A percentile compares a stretch with the other conserved stretches of the same genome.
phyloP scores from a whole-genome alignment of 2,329 filamentous ascomycete species.

The Didymosphaeria variabile region DNA sequence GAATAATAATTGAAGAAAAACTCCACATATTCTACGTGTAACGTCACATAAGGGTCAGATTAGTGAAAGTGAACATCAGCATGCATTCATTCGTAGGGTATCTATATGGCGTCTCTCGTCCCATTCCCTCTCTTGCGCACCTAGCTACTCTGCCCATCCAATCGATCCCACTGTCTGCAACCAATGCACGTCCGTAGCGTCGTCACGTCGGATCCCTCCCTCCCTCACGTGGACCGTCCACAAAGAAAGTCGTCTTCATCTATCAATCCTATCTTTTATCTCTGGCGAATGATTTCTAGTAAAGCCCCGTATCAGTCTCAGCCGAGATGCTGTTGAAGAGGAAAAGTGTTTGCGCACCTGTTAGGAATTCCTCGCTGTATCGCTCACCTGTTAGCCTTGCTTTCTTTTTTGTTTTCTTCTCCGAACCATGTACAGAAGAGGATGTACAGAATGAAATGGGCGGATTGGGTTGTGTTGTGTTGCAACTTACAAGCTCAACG shows the following conservation, averaged over 20 bases:
- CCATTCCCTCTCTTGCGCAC: background rate
- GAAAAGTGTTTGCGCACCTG: slow-evolving; percentile 65
- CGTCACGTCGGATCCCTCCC: background rate
- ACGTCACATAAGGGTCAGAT: background rate
- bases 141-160: too few species aligned
- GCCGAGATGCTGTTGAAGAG: slow-evolving; percentile 63
- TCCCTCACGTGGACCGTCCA: too few species aligned
- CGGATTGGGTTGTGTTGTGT: too few species aligned
- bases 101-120: slow-evolving; percentile 6
- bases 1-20: background rate
- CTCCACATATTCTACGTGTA: background rate
- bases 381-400: too few species aligned
- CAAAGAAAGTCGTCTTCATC: too few species aligned
- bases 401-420: too few species aligned
- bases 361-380: slow-evolving; percentile 62
- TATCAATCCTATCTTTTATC: slow-evolving; percentile 35
- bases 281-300: slow-evolving; percentile 56
- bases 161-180: too few species aligned
- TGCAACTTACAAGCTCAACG: slow-evolving; percentile 64
- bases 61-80: background rate
- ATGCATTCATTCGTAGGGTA: slow-evolving; percentile 8
- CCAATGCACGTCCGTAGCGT: slow-evolving; percentile 1
- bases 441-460: too few species aligned
- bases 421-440: too few species aligned
- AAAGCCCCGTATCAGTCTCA: slow-evolving; percentile 61